Conservation (phyloP, 352 stramenopile species). For the Globisporangium sylvaticum region DNA sequence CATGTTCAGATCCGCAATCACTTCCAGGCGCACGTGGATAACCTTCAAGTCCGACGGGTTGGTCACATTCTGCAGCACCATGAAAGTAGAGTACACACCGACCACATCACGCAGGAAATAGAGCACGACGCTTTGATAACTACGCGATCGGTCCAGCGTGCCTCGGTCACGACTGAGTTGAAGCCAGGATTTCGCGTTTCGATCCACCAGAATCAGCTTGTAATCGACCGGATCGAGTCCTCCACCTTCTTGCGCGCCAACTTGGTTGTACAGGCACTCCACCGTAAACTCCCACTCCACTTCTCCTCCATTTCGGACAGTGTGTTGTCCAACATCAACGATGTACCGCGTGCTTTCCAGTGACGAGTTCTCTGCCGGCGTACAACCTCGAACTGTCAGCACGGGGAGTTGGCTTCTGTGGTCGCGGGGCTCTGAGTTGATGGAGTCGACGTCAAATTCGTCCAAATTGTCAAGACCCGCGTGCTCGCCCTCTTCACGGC, state of each 20-base stretch:
- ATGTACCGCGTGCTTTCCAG: slow-evolving; percentile 82
- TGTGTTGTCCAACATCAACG: slow-evolving; percentile 86
- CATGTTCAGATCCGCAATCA: slow-evolving; percentile 84
- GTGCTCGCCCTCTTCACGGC: slow-evolving; percentile 36
- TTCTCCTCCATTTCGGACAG: slow-evolving; percentile 79
- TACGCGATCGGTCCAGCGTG: slow-evolving; percentile 62
- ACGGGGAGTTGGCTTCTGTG: slow-evolving; percentile 52
- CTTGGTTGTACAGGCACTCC: slow-evolving; percentile 61
- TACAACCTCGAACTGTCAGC: slow-evolving; percentile 74
- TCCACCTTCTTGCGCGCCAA: slow-evolving; percentile 21
- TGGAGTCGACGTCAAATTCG: slow-evolving; percentile 69
- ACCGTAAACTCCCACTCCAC: slow-evolving; percentile 89
- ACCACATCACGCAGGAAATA: slow-evolving; percentile 79
- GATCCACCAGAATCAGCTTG: slow-evolving; percentile 67
- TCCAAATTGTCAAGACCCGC: slow-evolving; percentile 69
- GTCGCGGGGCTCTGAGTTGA: slow-evolving; percentile 36
- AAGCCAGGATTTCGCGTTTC: slow-evolving; percentile 72
- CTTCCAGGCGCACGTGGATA: slow-evolving; percentile 81
- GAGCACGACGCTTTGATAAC: slow-evolving; percentile 82
- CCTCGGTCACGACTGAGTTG: slow-evolving; percentile 78
- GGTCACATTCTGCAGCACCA: slow-evolving; percentile 80
- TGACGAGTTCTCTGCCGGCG: slow-evolving; percentile 73
- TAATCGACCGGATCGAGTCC: slow-evolving; percentile 68
- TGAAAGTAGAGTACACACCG: slow-evolving; percentile 81
- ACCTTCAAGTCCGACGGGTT: slow-evolving; percentile 86